Percentiles rank a stretch among this genome's conserved stretches.
Evolutionary conservation across 1,284 basidiomycete genomes (phyloP).

Genomic region (Psilocybe mexicana): DNA sequence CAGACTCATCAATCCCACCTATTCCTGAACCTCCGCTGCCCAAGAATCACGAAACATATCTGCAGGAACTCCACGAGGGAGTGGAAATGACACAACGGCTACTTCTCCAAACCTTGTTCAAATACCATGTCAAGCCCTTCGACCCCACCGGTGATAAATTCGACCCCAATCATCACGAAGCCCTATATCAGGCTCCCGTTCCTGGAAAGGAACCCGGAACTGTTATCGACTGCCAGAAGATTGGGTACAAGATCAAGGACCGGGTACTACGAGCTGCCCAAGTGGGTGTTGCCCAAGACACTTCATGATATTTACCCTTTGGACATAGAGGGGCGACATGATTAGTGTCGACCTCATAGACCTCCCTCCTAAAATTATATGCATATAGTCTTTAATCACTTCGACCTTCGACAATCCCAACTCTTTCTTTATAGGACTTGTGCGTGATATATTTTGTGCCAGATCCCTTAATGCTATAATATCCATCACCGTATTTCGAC

Average conservation of each 20-base stretch:
- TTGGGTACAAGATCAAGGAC: constrained; percentile 91
- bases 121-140: constrained; percentile 90
- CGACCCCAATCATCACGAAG: constrained; percentile 95
- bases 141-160: constrained; percentile 92
- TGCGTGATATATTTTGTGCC: constrained; percentile 18
- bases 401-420: constrained; percentile 24
- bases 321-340: background rate
- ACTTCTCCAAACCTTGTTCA: constrained; percentile 87
- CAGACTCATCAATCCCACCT: constrained; percentile 29
- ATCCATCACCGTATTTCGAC: constrained; percentile 78
- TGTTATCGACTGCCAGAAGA: constrained; percentile 90
- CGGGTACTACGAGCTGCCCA: constrained; percentile 92
- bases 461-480: constrained; percentile 36
- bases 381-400: constrained; percentile 20
- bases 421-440: constrained; percentile 19
- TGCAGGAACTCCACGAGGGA: constrained; percentile 79
- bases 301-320: constrained; percentile 30
- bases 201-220: constrained; percentile 86
- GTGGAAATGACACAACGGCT: constrained; percentile 92
- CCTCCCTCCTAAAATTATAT: constrained; percentile 24
- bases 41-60: constrained; percentile 60
- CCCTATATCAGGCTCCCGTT: constrained; percentile 93
- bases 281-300: constrained; percentile 90
- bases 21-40: constrained; percentile 31
- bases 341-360: background rate